Evolutionary conservation across 352 stramenopile species (phyloP).

Genomic region (Elongisporangium anandrum): DNA sequence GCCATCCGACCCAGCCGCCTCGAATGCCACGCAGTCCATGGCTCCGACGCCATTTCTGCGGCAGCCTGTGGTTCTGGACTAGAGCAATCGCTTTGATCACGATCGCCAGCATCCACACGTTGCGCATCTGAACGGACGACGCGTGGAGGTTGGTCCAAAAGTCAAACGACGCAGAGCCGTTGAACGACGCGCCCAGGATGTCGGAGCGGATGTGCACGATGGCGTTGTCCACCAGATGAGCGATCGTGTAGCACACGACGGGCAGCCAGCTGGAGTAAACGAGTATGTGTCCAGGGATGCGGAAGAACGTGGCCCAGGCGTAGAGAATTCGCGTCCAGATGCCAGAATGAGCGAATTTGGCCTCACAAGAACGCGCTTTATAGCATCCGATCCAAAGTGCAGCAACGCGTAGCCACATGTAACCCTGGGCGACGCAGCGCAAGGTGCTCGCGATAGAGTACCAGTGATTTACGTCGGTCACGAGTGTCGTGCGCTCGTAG

Average conservation of each 20-base stretch:
- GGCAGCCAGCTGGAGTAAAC: background rate
- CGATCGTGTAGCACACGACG: background rate
- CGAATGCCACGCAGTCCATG: background rate
- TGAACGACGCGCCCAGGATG: background rate
- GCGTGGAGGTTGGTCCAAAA: background rate
- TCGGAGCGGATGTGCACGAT: background rate
- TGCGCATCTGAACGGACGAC: background rate
- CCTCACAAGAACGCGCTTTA: background rate
- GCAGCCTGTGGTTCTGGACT: background rate
- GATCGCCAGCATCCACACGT: background rate
- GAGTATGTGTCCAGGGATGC: background rate
- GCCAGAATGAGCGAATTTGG: background rate
- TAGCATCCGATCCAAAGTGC: conserved; percentile 6
- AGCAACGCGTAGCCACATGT: conserved; percentile 41
- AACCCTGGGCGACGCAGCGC: conserved; percentile 25
- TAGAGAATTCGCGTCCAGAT: background rate
- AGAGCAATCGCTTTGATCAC: background rate
- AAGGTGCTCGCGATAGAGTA: conserved; percentile 17
- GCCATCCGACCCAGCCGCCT: background rate
- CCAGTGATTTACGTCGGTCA: conserved; percentile 32
- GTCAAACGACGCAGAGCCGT: background rate
- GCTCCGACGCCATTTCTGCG: background rate
- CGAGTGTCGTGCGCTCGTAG: conserved; percentile 37
- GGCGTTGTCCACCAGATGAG: background rate
- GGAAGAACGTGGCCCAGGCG: background rate